Conservation (phyloP, 306 rosid species). For the Prunus fruticosa region DNA sequence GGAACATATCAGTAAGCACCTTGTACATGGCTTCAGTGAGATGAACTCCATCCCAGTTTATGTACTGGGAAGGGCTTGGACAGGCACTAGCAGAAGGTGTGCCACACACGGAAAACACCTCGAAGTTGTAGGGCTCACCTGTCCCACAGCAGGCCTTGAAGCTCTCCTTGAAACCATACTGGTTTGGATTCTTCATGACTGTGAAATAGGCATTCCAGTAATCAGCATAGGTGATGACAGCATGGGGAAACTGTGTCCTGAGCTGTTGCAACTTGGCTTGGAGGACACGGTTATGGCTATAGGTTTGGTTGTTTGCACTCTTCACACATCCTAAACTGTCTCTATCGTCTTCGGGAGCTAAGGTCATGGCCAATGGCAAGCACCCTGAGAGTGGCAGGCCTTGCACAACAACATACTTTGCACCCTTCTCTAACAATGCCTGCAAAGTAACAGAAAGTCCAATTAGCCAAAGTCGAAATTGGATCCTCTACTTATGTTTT, state of each 20-base stretch:
- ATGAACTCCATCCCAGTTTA: constrained; percentile 98
- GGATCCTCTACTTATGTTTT: too few relatives aligned
- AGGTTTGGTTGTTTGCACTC: constrained; percentile 57
- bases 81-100: constrained; percentile 50
- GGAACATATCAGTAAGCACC: constrained; percentile 63
- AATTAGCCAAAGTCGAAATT: background rate
- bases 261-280: constrained; percentile 46
- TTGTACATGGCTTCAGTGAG: constrained; percentile 93
- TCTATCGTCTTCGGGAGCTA: constrained; percentile 56
- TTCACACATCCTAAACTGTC: constrained; percentile 78
- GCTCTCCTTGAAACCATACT: constrained; percentile 56
- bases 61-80: constrained; percentile 52
- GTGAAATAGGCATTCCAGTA: constrained; percentile 67
- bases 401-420: constrained; percentile 77
- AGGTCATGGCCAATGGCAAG: constrained; percentile 60
- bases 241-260: constrained; percentile 56
- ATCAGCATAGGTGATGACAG: constrained; percentile 70
- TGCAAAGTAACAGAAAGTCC: constrained; percentile 32
- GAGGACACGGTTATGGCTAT: constrained; percentile 51
- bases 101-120: constrained; percentile 56
- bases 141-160: constrained; percentile 79
- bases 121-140: constrained; percentile 62
- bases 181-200: constrained; percentile 50
- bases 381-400: constrained; percentile 78
- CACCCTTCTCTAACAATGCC: constrained; percentile 75